Conservation (phyloP, 192 early-diverging fungal species). For the Entomortierella lignicola region DNA sequence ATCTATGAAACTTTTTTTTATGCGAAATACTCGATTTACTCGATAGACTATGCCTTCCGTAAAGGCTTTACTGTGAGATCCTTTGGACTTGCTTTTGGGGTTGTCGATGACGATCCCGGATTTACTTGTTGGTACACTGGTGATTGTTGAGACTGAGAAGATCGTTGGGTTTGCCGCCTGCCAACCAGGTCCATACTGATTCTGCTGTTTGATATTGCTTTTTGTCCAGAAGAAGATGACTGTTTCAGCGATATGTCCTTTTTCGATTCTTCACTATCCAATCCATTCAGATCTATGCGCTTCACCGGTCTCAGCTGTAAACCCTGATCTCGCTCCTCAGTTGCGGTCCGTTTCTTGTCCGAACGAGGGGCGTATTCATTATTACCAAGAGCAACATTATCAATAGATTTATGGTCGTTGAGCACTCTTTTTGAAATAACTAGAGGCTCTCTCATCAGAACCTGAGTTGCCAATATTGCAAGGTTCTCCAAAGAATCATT, state of each 20-base stretch:
- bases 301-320: slow-evolving; percentile 32
- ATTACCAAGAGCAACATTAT: background rate
- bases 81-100: background rate
- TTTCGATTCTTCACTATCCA: background rate
- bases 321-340: slow-evolving; percentile 22
- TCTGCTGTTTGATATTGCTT: slow-evolving; percentile 1
- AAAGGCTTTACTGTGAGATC: background rate
- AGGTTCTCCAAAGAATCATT: slow-evolving; percentile 36
- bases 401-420: background rate
- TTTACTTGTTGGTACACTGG: background rate
- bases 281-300: slow-evolving; percentile 3
- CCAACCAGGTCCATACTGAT: background rate
- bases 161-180: background rate
- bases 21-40: background rate
- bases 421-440: slow-evolving; percentile 16
- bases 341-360: slow-evolving; percentile 19
- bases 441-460: slow-evolving; percentile 26
- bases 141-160: background rate
- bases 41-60: background rate
- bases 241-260: background rate
- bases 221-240: background rate
- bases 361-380: background rate
- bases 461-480: slow-evolving; percentile 33
- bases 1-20: background rate
- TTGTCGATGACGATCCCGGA: background rate